Conservation (phyloP, 345 rosid genomes). For the Salix dunnii region DNA sequence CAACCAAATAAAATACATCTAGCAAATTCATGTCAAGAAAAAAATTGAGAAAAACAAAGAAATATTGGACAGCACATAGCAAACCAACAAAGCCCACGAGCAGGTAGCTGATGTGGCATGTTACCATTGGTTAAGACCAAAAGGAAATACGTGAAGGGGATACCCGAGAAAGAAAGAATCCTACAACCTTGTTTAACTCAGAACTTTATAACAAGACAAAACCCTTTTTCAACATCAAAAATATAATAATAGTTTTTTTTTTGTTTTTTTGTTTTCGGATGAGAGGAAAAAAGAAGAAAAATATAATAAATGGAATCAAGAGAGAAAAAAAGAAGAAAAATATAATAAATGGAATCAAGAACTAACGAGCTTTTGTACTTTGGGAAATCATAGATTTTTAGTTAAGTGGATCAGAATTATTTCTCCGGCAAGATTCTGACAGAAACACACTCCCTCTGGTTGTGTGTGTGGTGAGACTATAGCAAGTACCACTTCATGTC, state of each 20-base stretch:
- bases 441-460: background rate
- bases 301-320: background rate
- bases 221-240: constrained; percentile 7
- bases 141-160: constrained; percentile 23
- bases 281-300: background rate
- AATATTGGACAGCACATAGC: background rate
- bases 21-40: background rate
- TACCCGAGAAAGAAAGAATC: constrained; percentile 22
- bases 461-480: background rate
- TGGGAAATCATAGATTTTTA: background rate
- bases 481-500: background rate
- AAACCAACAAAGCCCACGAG: constrained; percentile 18
- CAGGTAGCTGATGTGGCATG: constrained; percentile 25
- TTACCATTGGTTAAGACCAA: constrained; percentile 22
- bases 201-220: constrained; percentile 13
- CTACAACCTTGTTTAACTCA: constrained; percentile 9
- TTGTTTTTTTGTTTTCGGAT: background rate
- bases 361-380: background rate
- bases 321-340: background rate
- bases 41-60: background rate
- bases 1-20: background rate
- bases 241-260: background rate
- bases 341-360: background rate
- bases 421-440: constrained; percentile 18
- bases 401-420: constrained; percentile 4